phyloP scores from a whole-genome alignment of 2,329 filamentous ascomycete species.

The Amauroascus niger region DNA sequence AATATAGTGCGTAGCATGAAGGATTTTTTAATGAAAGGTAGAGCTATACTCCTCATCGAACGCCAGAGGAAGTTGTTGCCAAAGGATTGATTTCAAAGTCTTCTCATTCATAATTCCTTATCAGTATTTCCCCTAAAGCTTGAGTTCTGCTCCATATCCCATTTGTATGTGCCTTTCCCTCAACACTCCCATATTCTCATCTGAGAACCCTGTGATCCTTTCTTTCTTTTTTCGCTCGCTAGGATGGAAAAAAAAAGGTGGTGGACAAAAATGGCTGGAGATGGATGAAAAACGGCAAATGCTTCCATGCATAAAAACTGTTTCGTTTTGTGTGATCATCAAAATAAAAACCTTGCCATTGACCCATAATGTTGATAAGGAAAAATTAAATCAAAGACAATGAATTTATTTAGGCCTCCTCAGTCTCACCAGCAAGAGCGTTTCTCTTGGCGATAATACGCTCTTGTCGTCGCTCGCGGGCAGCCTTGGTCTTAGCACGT shows the following conservation, averaged over 20 bases:
- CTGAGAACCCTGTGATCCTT: conserved; percentile 6
- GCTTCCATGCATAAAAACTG: conserved; percentile 9
- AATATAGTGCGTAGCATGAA: too few relatives aligned
- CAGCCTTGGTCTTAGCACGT: conserved; percentile 99
- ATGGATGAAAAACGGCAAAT: conserved; percentile 4
- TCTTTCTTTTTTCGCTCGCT: not conserved
- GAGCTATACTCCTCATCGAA: not conserved
- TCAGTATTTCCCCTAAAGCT: conserved; percentile 1
- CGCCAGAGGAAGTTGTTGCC: not conserved
- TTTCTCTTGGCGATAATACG: conserved; percentile 83
- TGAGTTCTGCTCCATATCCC: conserved; percentile 1
- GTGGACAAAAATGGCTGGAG: conserved; percentile 7
- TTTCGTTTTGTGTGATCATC: conserved; percentile 15
- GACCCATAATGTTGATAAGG: conserved; percentile 15
- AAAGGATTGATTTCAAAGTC: conserved; percentile 6
- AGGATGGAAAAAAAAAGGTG: conserved; percentile 1
- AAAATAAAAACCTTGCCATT: conserved; percentile 15
- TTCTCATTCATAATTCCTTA: conserved; percentile 11
- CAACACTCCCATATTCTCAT: conserved; percentile 5
- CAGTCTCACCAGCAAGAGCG: conserved; percentile 63
- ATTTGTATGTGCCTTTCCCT: not conserved
- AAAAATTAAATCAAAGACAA: conserved; percentile 15
- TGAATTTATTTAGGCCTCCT: conserved; percentile 15
- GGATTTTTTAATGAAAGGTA: too few relatives aligned
- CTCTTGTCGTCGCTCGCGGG: conserved; percentile 95